Base-by-base conservation (phyloP, 768 basidiomycete species). In the Podaxis sp. region DNA sequence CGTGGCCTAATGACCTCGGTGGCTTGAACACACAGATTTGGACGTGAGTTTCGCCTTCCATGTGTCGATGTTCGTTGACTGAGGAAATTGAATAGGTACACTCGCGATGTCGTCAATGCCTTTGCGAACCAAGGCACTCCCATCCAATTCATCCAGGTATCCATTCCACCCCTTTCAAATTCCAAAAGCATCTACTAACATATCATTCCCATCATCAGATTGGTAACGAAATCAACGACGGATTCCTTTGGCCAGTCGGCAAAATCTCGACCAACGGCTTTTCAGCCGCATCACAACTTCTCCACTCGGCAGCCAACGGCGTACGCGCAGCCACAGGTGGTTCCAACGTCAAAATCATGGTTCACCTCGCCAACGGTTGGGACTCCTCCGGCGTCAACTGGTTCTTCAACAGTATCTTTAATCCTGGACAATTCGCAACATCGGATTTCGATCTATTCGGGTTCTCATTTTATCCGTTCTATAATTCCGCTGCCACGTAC, bases 341-440 rank as follows among this genome's bases (percentile, higher is more conserved):
- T 7, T 77, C 83, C 6, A 73, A 70, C 28, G 76, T 79, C 3
- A 82, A 80, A 68, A 82, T 80, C 42, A 77, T 87, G 74, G 71
- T 87, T 26, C 87, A 87, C 68, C 77, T 87, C 53, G 85, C 86
- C 4, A 85, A 88, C 63, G 86, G 87, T 6, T 88, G 87, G 86
- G 75, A 85, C 64, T 75, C 70, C 44, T 61, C 72, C 24, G 74
- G 73, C 2, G 76, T 84, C 51, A 71, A 72, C 59, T 84, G 75
- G 44, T 87, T 83, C 71, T 88, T 78, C 70, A 73, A 75, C 38
- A 73, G 78, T 19, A 80, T 87, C 52, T 85, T 86, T 73, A 77
- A 82, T 51, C 72, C 77, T 0, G 86, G 86, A 5, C 75, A 84
- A 66, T 72, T 88, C 40, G 71, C 79, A 13, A 72, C 77, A 1